These are phyloP conservation scores for Gynostemma pentaphyllum DNA, from an alignment of 306 rosid genomes.

Conservation along the genomic window DNA sequence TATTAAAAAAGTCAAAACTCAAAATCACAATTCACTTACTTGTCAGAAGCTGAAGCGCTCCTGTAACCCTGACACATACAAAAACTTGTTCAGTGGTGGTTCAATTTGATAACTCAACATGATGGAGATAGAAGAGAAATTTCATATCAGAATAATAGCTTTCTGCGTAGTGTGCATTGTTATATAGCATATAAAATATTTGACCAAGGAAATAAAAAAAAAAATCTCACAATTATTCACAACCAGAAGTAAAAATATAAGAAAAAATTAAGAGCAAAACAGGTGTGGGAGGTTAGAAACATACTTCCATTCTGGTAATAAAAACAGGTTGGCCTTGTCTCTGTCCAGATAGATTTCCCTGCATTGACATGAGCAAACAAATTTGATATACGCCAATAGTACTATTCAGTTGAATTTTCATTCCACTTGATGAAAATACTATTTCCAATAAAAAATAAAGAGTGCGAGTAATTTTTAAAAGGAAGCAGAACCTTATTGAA, in stretches of 20 bases:
- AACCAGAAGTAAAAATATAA: neutral
- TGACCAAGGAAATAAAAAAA: neutral
- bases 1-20: neutral
- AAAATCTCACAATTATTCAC: neutral
- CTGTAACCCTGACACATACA: conserved; percentile 74
- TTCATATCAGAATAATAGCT: neutral
- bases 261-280: neutral
- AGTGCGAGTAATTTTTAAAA: neutral
- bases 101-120: conserved; percentile 5
- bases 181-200: neutral
- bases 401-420: neutral
- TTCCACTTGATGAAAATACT: neutral
- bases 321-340: conserved; percentile 95
- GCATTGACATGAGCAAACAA: conserved; percentile 26
- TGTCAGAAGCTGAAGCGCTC: conserved; percentile 68
- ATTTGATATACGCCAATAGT: neutral
- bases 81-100: conserved; percentile 14
- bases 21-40: conserved; percentile 41
- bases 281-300: conserved; percentile 17
- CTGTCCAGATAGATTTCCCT: conserved; percentile 96
- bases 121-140: conserved; percentile 1
- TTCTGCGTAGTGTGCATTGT: neutral
- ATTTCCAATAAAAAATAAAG: neutral
- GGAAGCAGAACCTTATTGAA: neutral
- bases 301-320: conserved; percentile 87